phyloP scores from a whole-genome alignment of 176 grass and related monocot species.

The Leersia perrieri region DNA sequence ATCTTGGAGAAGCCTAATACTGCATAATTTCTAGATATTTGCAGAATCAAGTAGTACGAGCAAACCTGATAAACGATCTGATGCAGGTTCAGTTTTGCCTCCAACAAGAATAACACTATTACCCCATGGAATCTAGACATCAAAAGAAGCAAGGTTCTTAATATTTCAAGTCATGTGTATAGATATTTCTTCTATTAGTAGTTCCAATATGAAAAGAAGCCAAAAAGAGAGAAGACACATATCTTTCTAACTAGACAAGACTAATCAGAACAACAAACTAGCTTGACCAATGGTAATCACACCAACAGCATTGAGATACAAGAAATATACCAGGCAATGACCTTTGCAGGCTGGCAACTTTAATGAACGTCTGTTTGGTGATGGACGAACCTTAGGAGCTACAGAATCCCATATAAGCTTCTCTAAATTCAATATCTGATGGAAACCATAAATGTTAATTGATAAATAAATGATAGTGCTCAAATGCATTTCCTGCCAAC shows the following conservation, averaged over 20 bases:
- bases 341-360: slow-evolving; percentile 92
- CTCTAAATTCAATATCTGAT: slow-evolving; percentile 91
- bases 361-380: slow-evolving; percentile 40
- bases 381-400: slow-evolving; percentile 54
- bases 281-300: neutral
- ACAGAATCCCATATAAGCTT: slow-evolving; percentile 73
- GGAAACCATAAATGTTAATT: slow-evolving; percentile 10
- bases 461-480: slow-evolving; percentile 21
- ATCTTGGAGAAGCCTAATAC: neutral
- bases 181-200: slow-evolving; percentile 15
- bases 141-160: slow-evolving; percentile 9
- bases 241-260: neutral
- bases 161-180: neutral
- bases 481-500: neutral
- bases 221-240: neutral
- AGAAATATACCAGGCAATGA: slow-evolving; percentile 82
- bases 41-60: slow-evolving; percentile 2
- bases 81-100: slow-evolving; percentile 85
- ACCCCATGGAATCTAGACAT: slow-evolving; percentile 69
- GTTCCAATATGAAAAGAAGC: neutral
- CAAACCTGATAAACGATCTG: slow-evolving; percentile 78
- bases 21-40: slow-evolving; percentile 6
- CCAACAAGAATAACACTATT: slow-evolving; percentile 83
- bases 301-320: slow-evolving; percentile 27
- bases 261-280: slow-evolving; percentile 5